Conservation (phyloP, 345 rosid genomes). For the Draba incana region DNA sequence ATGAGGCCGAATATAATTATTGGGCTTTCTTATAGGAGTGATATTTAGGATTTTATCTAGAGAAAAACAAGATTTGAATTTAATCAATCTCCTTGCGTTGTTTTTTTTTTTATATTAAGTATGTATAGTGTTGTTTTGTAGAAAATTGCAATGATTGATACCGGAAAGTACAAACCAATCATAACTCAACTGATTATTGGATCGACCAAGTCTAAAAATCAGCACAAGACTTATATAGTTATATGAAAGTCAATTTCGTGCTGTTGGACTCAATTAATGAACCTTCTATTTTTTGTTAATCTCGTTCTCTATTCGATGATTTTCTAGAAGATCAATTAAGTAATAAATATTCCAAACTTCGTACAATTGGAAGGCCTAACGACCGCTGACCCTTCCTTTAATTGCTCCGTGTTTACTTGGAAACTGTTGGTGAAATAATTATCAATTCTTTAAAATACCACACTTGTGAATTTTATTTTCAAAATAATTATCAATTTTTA, state of each 20-base stretch:
- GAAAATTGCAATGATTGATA: constrained; percentile 34
- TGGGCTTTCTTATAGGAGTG: constrained; percentile 10
- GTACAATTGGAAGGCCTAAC: constrained; percentile 13
- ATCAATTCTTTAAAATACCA: too few species aligned
- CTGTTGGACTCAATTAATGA: constrained; percentile 27
- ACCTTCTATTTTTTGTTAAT: neutral
- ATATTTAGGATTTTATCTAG: neutral
- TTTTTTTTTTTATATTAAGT: too few species aligned
- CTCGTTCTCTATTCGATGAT: constrained; percentile 2
- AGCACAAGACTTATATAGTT: neutral
- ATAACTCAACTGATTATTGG: constrained; percentile 34
- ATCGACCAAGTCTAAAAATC: neutral
- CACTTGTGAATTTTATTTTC: too few species aligned
- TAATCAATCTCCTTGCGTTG: neutral
- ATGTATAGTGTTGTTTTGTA: neutral
- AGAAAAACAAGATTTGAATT: neutral
- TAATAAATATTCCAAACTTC: neutral
- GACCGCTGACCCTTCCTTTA: constrained; percentile 32
- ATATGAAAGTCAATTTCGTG: constrained; percentile 1
- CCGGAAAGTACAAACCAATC: constrained; percentile 31
- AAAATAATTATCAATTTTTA: too few species aligned
- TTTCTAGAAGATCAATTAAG: neutral
- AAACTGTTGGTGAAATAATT: neutral
- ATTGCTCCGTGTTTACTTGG: constrained; percentile 36
- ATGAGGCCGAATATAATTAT: neutral